Conservation (phyloP, 1,284 basidiomycete genomes). For the Fomitopsis schrenkii region DNA sequence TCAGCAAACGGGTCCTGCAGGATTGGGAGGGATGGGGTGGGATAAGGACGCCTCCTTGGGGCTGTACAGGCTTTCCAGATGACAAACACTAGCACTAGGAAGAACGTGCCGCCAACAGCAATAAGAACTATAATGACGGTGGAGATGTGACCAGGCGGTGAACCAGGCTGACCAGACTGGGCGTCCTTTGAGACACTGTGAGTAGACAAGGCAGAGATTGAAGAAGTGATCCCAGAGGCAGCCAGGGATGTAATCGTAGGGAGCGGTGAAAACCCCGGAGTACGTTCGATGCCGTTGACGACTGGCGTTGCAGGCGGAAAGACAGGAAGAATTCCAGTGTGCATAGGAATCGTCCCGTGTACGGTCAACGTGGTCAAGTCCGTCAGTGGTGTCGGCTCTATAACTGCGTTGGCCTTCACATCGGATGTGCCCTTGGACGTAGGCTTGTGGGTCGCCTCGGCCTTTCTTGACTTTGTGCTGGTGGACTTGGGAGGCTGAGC, state of each 20-base stretch:
- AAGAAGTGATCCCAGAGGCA: conserved; percentile 3
- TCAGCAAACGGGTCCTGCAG: conserved; percentile 48
- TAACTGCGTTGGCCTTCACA: conserved; percentile 41
- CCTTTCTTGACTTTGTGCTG: conserved; percentile 20
- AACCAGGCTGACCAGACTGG: conserved; percentile 10
- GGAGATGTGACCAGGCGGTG: conserved; percentile 29
- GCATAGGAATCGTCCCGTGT: conserved; percentile 12
- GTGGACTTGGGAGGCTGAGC: conserved; percentile 11
- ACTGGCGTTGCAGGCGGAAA: conserved; percentile 12
- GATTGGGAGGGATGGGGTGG: conserved; percentile 69
- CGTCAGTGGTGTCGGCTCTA: conserved; percentile 53
- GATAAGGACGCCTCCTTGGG: conserved; percentile 45
- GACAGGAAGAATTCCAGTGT: conserved; percentile 24
- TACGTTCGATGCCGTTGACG: conserved; percentile 6
- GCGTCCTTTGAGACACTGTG: conserved; percentile 7
- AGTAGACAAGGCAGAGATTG: not conserved
- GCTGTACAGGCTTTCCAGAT: conserved; percentile 43
- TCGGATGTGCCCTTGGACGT: conserved; percentile 15
- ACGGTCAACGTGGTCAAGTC: conserved; percentile 25
- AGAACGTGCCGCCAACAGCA: conserved; percentile 50
- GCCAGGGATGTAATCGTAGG: conserved; percentile 16
- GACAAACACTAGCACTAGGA: conserved; percentile 52
- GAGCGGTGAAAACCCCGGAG: conserved; percentile 22
- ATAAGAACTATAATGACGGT: conserved; percentile 51
- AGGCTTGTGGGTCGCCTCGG: conserved; percentile 22